Evolutionary conservation across 2,329 filamentous ascomycete genomes (phyloP).

Genomic region (Reticulascus tulasneorum): DNA sequence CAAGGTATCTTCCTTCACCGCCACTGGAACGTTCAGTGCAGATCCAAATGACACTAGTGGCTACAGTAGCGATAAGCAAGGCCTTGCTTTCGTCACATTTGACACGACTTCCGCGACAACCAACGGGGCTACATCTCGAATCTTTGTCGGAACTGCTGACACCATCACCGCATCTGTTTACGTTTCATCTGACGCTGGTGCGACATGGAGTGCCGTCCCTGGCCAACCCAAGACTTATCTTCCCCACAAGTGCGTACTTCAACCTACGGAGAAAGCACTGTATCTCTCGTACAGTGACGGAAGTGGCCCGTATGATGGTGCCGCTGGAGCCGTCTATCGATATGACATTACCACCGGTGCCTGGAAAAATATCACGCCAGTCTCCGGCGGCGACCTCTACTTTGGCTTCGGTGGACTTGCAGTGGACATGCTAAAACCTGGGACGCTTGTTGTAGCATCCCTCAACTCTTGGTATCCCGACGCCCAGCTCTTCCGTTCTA

Average conservation of each 20-base stretch:
- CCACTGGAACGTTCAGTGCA: slow-evolving; percentile 42
- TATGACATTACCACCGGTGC: slow-evolving; percentile 45
- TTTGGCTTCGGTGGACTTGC: slow-evolving; percentile 55
- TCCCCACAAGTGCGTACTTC: slow-evolving; percentile 50
- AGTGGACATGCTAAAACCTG: slow-evolving; percentile 49
- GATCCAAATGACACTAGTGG: slow-evolving; percentile 40
- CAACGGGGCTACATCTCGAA: slow-evolving; percentile 47
- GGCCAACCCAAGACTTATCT: slow-evolving; percentile 48
- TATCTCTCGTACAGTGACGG: slow-evolving; percentile 54
- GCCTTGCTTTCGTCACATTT: slow-evolving; percentile 51
- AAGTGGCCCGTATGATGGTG: slow-evolving; percentile 55
- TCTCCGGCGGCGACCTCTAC: slow-evolving; percentile 39
- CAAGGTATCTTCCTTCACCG: slow-evolving; percentile 49
- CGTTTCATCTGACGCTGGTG: slow-evolving; percentile 49
- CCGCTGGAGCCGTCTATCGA: slow-evolving; percentile 47
- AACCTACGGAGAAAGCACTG: slow-evolving; percentile 45
- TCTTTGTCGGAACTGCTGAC: slow-evolving; percentile 54
- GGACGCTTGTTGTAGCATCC: slow-evolving; percentile 52
- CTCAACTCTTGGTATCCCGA: slow-evolving; percentile 60
- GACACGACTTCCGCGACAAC: slow-evolving; percentile 44
- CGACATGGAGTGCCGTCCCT: slow-evolving; percentile 45
- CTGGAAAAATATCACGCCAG: slow-evolving; percentile 57
- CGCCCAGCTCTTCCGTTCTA: slow-evolving; percentile 52
- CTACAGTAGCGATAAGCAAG: slow-evolving; percentile 39
- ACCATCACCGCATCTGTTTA: slow-evolving; percentile 49